phyloP scores from a whole-genome alignment of 306 rosid genomes.

The Casuarina glauca region DNA sequence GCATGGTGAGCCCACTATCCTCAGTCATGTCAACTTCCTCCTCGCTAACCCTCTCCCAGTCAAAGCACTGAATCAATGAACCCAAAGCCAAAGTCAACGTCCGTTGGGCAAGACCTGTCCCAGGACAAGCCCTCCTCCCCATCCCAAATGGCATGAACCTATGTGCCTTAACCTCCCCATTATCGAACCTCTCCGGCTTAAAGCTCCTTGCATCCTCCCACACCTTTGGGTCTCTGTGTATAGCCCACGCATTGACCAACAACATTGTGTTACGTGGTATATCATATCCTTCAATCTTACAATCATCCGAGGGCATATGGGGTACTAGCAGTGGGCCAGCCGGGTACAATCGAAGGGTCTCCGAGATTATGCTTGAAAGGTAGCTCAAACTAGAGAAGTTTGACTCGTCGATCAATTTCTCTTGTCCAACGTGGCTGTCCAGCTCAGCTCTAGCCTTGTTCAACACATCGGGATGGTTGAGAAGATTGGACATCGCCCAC shows the following conservation, averaged over 20 bases:
- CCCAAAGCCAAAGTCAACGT: too few relatives aligned
- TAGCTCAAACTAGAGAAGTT: constrained; percentile 28
- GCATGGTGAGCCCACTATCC: too few relatives aligned
- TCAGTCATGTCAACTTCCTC: too few relatives aligned
- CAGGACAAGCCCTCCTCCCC: too few relatives aligned
- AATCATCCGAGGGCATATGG: background rate
- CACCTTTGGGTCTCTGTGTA: constrained; percentile 33
- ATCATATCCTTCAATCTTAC: background rate
- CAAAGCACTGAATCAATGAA: too few relatives aligned
- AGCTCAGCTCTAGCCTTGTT: constrained; percentile 29
- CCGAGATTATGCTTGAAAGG: constrained; percentile 35
- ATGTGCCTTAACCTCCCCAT: too few relatives aligned
- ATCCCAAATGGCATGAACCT: too few relatives aligned
- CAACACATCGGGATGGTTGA: constrained; percentile 31
- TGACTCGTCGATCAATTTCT: constrained; percentile 28
- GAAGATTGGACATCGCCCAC: constrained; percentile 31
- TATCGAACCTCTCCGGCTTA: constrained; percentile 19
- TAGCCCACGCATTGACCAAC: constrained; percentile 41
- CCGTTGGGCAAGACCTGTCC: too few relatives aligned
- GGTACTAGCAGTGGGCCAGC: background rate
- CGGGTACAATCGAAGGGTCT: constrained; percentile 27
- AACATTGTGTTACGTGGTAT: constrained; percentile 2
- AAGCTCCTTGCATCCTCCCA: constrained; percentile 33
- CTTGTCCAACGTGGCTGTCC: constrained; percentile 20
- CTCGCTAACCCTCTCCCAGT: too few relatives aligned